phyloP scores from a whole-genome alignment of 129 eudicot genomes.

The Arctium minus region DNA sequence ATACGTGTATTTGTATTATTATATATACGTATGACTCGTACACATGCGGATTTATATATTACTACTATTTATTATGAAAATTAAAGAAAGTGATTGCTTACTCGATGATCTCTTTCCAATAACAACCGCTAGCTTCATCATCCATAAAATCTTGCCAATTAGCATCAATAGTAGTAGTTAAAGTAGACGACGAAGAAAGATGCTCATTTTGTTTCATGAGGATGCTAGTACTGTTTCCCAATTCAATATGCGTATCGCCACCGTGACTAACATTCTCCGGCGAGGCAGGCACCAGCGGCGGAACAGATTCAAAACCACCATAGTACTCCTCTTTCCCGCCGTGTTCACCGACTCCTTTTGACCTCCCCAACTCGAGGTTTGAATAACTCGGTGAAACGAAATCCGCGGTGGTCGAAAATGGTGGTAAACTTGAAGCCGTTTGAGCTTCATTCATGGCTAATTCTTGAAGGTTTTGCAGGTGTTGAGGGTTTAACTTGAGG shows the following conservation, averaged over 20 bases:
- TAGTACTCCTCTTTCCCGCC: slow-evolving; percentile 13
- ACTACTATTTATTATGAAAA: background rate
- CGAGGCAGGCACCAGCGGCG: slow-evolving; percentile 22
- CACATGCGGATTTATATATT: background rate
- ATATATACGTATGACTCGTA: background rate
- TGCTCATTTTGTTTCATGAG: slow-evolving; percentile 12
- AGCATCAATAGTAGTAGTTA: slow-evolving; percentile 21
- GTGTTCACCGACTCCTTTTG: background rate
- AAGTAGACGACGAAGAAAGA: slow-evolving; percentile 19
- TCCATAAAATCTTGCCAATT: slow-evolving; percentile 28
- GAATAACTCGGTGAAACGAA: slow-evolving; percentile 16
- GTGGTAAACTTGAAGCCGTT: slow-evolving; percentile 8
- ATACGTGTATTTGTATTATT: no score
- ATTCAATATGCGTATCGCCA: slow-evolving; percentile 1
- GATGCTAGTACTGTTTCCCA: background rate
- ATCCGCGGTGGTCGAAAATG: slow-evolving; percentile 14
- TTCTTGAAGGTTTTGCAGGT: slow-evolving; percentile 22
- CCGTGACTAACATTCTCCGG: slow-evolving; percentile 12
- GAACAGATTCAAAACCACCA: slow-evolving; percentile 16
- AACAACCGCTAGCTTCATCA: slow-evolving; percentile 29
- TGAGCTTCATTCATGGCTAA: slow-evolving; percentile 14
- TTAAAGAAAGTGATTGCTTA: background rate
- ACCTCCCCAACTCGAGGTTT: background rate
- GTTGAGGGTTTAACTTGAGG: slow-evolving; percentile 11
- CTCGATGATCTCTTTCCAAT: slow-evolving; percentile 33